Evolutionary conservation across 805 yeast genomes (phyloP), one percentile per base, ranked within the genome.

Genomic region (Saturnispora ahearnii): DNA sequence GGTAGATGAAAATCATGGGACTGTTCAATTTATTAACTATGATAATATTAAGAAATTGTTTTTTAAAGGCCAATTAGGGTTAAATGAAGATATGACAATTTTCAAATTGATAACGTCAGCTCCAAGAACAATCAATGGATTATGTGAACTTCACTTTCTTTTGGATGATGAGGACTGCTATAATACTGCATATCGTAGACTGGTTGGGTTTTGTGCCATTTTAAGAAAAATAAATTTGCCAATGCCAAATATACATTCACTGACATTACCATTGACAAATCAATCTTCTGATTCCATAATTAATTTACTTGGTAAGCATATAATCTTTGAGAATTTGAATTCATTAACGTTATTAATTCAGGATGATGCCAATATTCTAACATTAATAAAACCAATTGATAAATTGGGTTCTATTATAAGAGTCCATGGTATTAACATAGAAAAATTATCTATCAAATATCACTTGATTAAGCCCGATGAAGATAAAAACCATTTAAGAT

Each of bases 161-260:
- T 58, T 56, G 31, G 56, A 59, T 18, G 57, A 51, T n/a, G 33
- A 24, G 3, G 60, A 56, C 33, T 51, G 60, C 15, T 56, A 55
- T 34, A 66, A 65, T 18, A 45, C 56, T 24, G 65, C 59, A 13
- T 65, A 65, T 52, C 57, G 69, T 45, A 52, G 69, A 29, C 45
- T 65, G 11, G 69, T 65, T 46, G 69, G 69, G 11, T 62, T 62
- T 37, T 57, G 64, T 48, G 69, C 69, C 22, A 65, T 65, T 44
- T 46, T 64, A 30, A 57, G 69, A 46, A 62, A 59, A 38, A 58
- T 65, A 59, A 61, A 62, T 11, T 43, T 63, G 12, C 51, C 57
- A 1, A 48, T 65, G 55, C 49, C 53, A 13, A 62, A 64, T 40
- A 33, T 64, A 9, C 51, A 57, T 10, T 56, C 53, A 24, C 41